A percentile compares a stretch with the other conserved stretches of the same genome.
Conservation (phyloP, 176 grass and related monocot species). For the Carex scoparia region DNA sequence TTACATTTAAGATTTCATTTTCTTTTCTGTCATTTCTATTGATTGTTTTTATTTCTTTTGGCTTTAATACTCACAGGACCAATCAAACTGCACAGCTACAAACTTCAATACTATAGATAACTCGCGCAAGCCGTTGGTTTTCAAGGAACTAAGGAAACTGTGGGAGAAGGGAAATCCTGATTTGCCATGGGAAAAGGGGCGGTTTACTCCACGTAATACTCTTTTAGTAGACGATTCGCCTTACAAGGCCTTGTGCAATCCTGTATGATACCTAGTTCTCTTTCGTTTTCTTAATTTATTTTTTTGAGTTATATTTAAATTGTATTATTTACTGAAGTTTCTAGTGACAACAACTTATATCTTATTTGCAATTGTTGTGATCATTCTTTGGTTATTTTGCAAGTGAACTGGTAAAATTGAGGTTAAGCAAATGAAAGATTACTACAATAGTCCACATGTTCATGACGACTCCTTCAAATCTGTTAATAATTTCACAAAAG, state of each 20-base stretch:
- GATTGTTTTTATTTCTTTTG: conserved; percentile 29
- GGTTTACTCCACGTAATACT: conserved; percentile 63
- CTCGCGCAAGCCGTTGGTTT: conserved; percentile 51
- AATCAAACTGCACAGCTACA: conserved; percentile 79
- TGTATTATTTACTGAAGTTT: conserved; percentile 12
- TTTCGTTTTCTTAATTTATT: conserved; percentile 1
- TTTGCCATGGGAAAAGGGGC: conserved; percentile 68
- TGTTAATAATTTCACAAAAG: neutral
- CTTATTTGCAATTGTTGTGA: neutral
- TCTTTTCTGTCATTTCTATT: conserved; percentile 10
- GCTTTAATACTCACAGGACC: conserved; percentile 40
- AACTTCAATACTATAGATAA: conserved; percentile 65
- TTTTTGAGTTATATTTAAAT: neutral
- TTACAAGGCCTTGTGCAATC: conserved; percentile 87
- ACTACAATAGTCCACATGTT: neutral
- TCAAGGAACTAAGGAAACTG: conserved; percentile 77
- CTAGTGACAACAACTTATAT: neutral
- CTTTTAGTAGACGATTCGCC: conserved; percentile 87
- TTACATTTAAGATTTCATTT: neutral
- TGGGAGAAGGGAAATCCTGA: conserved; percentile 74
- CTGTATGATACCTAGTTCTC: conserved; percentile 35
- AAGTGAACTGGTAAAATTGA: neutral
- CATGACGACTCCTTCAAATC: neutral
- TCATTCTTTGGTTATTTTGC: neutral
- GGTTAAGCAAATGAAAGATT: neutral